A percentile compares a stretch with the other conserved stretches of the same genome.
Evolutionary conservation across 2,329 filamentous ascomycete genomes (phyloP).

Genomic region (Paramyrothecium roridum): DNA sequence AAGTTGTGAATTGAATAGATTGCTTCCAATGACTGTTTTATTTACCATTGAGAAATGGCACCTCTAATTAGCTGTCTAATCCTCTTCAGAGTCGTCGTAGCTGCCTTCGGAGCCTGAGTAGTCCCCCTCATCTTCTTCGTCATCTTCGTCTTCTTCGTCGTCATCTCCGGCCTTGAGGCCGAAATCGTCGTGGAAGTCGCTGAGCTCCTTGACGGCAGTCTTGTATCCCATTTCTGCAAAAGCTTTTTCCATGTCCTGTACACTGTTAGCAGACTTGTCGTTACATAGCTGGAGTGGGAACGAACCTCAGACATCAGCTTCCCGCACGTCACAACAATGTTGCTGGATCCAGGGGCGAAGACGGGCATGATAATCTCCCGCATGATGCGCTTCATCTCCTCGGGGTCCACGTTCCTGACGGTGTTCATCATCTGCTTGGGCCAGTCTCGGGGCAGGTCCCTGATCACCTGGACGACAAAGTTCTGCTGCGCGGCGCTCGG

Average conservation of each 20-base stretch:
- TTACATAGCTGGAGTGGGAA: constrained; percentile 10
- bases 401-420: constrained; percentile 70
- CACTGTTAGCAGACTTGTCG: constrained; percentile 9
- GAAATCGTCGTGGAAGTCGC: constrained; percentile 86
- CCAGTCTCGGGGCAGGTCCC: constrained; percentile 73
- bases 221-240: constrained; percentile 77
- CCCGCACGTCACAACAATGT: constrained; percentile 85
- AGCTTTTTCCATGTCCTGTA: constrained; percentile 69
- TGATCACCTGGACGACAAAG: constrained; percentile 78
- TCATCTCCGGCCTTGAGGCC: constrained; percentile 69
- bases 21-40: too few species aligned
- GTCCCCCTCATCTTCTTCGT: constrained; percentile 36
- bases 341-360: constrained; percentile 76
- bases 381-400: constrained; percentile 75
- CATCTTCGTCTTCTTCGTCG: constrained; percentile 47
- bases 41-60: too few species aligned
- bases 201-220: constrained; percentile 69
- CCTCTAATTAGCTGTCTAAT: not conserved
- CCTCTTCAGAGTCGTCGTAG: constrained; percentile 4
- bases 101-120: constrained; percentile 24
- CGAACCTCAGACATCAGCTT: constrained; percentile 80
- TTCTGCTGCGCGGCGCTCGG: constrained; percentile 76
- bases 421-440: constrained; percentile 72
- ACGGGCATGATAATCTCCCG: constrained; percentile 72
- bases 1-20: too few species aligned